Percentiles rank a stretch among this genome's conserved stretches.
Evolutionary conservation across 2,329 filamentous ascomycete genomes (phyloP).

Genomic region (Fusarium temperatum): DNA sequence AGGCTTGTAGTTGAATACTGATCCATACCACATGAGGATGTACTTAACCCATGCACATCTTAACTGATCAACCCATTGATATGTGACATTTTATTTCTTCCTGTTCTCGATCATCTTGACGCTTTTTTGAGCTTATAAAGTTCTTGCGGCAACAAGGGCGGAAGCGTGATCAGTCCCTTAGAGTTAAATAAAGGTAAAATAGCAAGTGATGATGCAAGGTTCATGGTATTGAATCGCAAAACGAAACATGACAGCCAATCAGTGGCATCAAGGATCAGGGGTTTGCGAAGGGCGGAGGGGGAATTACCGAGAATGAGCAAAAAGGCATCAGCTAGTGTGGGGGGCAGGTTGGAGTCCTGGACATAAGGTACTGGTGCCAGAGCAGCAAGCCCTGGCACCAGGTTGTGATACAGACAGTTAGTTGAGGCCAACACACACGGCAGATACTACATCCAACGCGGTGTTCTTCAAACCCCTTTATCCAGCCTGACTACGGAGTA

Average conservation of each 20-base stretch:
- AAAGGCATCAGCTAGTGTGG: constrained; percentile 24
- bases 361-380: not conserved
- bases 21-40: not conserved
- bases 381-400: not conserved
- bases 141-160: constrained; percentile 27
- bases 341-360: not conserved
- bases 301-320: constrained; percentile 13
- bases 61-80: not conserved
- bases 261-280: constrained; percentile 18
- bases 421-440: not conserved
- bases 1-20: not conserved
- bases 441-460: not conserved
- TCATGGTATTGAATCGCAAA: constrained; percentile 20
- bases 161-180: constrained; percentile 10
- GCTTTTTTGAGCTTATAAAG: constrained; percentile 19
- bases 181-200: not conserved
- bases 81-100: not conserved
- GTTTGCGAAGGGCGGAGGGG: constrained; percentile 4
- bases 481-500: not conserved
- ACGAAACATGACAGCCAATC: constrained; percentile 24
- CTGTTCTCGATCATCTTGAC: not conserved
- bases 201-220: constrained; percentile 27
- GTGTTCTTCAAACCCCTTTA: not conserved
- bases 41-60: not conserved
- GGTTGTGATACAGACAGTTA: not conserved